phyloP scores from a whole-genome alignment of 1,284 basidiomycete species.

The Puccinia triticina region DNA sequence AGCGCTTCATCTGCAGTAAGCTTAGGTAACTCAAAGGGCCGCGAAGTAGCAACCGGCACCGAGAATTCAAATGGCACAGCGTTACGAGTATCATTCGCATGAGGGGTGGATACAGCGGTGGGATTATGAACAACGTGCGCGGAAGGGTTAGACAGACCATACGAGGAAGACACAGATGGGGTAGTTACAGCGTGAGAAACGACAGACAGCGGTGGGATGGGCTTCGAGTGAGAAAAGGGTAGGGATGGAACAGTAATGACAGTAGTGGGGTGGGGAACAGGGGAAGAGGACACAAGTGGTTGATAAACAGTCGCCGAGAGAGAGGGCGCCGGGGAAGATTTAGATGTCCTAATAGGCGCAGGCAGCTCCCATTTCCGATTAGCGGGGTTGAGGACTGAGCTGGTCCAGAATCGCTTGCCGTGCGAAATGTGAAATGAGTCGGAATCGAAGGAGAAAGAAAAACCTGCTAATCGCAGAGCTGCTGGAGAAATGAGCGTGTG shows the following conservation, averaged over 20 bases:
- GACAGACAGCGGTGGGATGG: too few relatives aligned
- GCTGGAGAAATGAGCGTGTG: slow-evolving; percentile 3
- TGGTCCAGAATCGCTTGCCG: not conserved
- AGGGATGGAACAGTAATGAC: too few relatives aligned
- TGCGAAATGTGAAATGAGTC: not conserved
- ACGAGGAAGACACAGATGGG: too few relatives aligned
- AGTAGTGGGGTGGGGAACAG: too few relatives aligned
- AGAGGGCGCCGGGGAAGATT: too few relatives aligned
- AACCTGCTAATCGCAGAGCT: not conserved
- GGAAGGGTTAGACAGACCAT: too few relatives aligned
- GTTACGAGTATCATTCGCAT: too few relatives aligned
- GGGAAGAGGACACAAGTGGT: not conserved
- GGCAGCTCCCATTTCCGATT: not conserved
- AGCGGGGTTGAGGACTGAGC: not conserved
- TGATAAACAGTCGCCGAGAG: not conserved
- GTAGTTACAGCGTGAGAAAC: too few relatives aligned
- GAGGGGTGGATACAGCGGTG: too few relatives aligned
- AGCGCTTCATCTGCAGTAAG: not conserved
- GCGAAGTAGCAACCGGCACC: too few relatives aligned
- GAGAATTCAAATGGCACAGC: not conserved
- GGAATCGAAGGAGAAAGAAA: not conserved
- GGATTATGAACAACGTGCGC: too few relatives aligned
- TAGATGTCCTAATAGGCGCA: not conserved
- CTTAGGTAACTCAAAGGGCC: not conserved
- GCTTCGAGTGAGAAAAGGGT: too few relatives aligned